Evolutionary conservation across 2,329 filamentous ascomycete species (phyloP).

Genomic region (Sarocladiaceae sp.): DNA sequence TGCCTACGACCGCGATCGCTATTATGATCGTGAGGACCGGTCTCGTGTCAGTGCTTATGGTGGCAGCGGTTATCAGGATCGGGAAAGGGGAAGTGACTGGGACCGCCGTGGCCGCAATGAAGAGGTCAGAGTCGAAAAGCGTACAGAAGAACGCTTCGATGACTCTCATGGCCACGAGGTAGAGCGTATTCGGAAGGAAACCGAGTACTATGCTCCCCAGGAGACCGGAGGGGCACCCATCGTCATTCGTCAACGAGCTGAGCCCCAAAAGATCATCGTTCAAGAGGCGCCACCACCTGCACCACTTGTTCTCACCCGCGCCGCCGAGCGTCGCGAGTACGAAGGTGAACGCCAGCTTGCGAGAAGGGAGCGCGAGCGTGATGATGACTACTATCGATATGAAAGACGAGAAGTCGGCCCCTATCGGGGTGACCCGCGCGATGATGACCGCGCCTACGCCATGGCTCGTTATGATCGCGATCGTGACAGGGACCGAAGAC

Average conservation of each 20-base stretch:
- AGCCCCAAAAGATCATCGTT: constrained; percentile 57
- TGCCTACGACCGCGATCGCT: constrained; percentile 16
- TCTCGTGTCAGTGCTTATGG: constrained; percentile 33
- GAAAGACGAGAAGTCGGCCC: constrained; percentile 38
- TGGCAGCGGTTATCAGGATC: constrained; percentile 16
- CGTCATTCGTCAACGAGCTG: constrained; percentile 52
- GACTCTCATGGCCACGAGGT: constrained; percentile 44
- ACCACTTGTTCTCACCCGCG: constrained; percentile 44
- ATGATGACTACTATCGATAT: constrained; percentile 49
- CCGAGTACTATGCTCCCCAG: constrained; percentile 56
- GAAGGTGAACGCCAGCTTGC: constrained; percentile 28
- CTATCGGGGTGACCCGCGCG: constrained; percentile 27
- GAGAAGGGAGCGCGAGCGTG: constrained; percentile 30
- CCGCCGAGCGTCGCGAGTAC: constrained; percentile 30
- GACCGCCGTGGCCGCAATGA: constrained; percentile 36
- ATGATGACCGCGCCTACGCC: constrained; percentile 30
- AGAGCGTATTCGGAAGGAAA: constrained; percentile 58
- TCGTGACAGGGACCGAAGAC: constrained; percentile 29
- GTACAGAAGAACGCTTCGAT: constrained; percentile 45
- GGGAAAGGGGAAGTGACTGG: constrained; percentile 24
- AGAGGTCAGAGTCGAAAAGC: constrained; percentile 52
- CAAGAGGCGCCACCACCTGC: constrained; percentile 51
- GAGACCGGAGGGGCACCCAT: constrained; percentile 47
- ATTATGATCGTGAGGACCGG: constrained; percentile 15
- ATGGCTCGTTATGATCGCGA: constrained; percentile 34